These are phyloP conservation scores for Tolypocladium tropicale DNA, from an alignment of 2,329 filamentous ascomycete species.

Conservation along the genomic window DNA sequence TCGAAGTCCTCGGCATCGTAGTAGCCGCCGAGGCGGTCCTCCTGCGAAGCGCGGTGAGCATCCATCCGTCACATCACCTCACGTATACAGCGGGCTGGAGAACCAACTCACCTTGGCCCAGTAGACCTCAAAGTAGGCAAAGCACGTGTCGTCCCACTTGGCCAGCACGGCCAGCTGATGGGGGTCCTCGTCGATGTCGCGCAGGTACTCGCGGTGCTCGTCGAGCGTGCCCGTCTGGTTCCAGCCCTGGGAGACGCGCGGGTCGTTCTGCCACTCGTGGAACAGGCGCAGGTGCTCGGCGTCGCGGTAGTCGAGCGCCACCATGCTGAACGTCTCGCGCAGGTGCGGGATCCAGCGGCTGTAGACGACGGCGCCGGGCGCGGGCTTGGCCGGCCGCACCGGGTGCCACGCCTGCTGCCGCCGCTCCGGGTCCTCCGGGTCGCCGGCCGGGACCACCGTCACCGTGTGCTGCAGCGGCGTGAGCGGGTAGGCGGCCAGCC, in stretches of 20 bases:
- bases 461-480: slow-evolving; percentile 37
- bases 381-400: slow-evolving; percentile 59
- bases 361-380: slow-evolving; percentile 61
- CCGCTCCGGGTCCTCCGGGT: slow-evolving; percentile 28
- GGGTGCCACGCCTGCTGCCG: slow-evolving; percentile 55
- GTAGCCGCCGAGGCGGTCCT: slow-evolving; percentile 46
- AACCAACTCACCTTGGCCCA: slow-evolving; percentile 54
- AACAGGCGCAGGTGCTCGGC: slow-evolving; percentile 58
- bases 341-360: slow-evolving; percentile 71
- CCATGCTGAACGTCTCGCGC: slow-evolving; percentile 66
- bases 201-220: slow-evolving; percentile 63
- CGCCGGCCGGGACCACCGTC: slow-evolving; percentile 25
- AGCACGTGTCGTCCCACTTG: slow-evolving; percentile 58
- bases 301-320: slow-evolving; percentile 59
- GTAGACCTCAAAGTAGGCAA: slow-evolving; percentile 74
- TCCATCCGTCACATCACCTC: too few relatives aligned
- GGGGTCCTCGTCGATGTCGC: slow-evolving; percentile 57
- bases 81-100: too few relatives aligned
- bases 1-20: slow-evolving; percentile 46
- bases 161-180: slow-evolving; percentile 63
- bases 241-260: slow-evolving; percentile 70
- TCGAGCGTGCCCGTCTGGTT: slow-evolving; percentile 68
- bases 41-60: slow-evolving; percentile 19
- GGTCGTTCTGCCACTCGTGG: slow-evolving; percentile 76
- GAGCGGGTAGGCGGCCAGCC: slow-evolving; percentile 35